These are phyloP conservation scores for Nicotiana tabacum DNA, from an alignment of 257 asterid species.

Conservation along the genomic window DNA sequence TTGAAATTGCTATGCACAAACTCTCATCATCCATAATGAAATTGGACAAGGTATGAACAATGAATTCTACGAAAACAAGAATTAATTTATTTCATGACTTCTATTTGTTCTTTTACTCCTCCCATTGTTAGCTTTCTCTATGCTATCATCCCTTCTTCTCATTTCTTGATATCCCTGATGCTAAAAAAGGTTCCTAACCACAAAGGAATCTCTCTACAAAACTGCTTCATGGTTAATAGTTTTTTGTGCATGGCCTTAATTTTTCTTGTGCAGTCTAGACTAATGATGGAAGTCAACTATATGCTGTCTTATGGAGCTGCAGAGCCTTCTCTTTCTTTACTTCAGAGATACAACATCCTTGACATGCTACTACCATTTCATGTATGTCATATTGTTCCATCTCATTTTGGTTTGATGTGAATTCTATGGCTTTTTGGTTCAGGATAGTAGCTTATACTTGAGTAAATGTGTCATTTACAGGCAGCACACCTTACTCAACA, in stretches of 20 bases:
- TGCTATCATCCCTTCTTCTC: not conserved
- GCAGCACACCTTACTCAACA: conserved; percentile 66
- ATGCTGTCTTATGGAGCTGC: conserved; percentile 98
- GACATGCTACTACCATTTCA: conserved; percentile 76
- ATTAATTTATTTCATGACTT: not conserved
- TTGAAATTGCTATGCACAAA: conserved; percentile 57
- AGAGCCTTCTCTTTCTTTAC: conserved; percentile 70
- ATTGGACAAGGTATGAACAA: conserved; percentile 44
- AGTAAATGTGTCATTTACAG: conserved; percentile 31
- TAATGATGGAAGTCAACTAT: conserved; percentile 68
- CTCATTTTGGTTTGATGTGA: conserved; percentile 2
- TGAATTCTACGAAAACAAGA: not conserved
- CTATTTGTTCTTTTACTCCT: not conserved
- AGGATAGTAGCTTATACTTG: conserved; percentile 6
- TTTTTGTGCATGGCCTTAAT: not conserved
- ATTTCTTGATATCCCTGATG: not conserved
- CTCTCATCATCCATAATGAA: conserved; percentile 49
- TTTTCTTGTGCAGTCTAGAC: conserved; percentile 54
- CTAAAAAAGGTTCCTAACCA: not conserved
- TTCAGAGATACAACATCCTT: conserved; percentile 60
- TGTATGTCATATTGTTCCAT: conserved; percentile 37
- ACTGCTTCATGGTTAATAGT: not conserved
- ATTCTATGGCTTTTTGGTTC: not conserved
- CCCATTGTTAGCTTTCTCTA: not conserved
- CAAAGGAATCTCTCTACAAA: not conserved